Conservation (phyloP, 106 monocot genomes). For the Platanthera zijinensis region DNA sequence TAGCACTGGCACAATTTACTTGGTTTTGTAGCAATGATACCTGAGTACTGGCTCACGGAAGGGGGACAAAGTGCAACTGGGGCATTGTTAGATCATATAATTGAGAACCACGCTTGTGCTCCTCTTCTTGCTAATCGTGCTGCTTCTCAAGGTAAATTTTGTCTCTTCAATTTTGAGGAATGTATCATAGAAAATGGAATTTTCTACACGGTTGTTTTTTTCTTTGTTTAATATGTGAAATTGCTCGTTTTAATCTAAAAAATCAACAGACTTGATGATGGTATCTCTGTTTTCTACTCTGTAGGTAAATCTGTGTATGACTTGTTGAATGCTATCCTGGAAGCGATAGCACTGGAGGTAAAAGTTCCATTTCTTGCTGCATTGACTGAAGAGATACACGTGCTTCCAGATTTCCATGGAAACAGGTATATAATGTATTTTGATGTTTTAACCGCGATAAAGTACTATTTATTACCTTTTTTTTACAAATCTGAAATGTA, state of each 20-base stretch:
- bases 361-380: conserved; percentile 62
- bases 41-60: conserved; percentile 96
- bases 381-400: conserved; percentile 76
- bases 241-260: conserved; percentile 2
- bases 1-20: not conserved
- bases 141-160: conserved; percentile 57
- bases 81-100: conserved; percentile 70
- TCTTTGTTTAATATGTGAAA: not conserved
- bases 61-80: conserved; percentile 99
- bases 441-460: not conserved
- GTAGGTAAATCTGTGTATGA: conserved; percentile 72
- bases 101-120: conserved; percentile 72
- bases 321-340: conserved; percentile 69
- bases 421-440: conserved; percentile 52
- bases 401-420: conserved; percentile 98
- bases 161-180: not conserved
- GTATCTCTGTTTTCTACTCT: conserved; percentile 8
- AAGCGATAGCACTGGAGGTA: conserved; percentile 48
- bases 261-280: not conserved
- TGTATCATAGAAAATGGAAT: not conserved
- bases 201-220: not conserved
- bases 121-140: conserved; percentile 84
- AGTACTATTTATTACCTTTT: not conserved
- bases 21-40: conserved; percentile 71
- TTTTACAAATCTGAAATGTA: not conserved